Evolutionary conservation across 129 eudicot genomes (phyloP).

Genomic region (Tanacetum coccineum): DNA sequence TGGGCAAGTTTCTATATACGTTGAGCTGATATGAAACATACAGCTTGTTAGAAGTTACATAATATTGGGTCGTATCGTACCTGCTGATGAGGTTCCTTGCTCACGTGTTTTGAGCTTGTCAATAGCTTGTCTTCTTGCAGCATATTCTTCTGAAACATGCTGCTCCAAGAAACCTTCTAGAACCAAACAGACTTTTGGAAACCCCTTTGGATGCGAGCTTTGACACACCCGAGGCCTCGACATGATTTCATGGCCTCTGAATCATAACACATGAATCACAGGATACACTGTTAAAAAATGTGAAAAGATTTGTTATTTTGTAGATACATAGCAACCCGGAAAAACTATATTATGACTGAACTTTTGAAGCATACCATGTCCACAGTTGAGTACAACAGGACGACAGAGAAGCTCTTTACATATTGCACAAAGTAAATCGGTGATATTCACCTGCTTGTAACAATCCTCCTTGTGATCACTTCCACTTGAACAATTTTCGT

Average conservation of each 20-base stretch:
- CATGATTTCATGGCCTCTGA: constrained; percentile 28
- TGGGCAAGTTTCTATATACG: too few species aligned
- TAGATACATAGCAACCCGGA: too few species aligned
- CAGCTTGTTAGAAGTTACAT: too few species aligned
- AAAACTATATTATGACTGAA: too few species aligned
- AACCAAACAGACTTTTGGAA: constrained; percentile 52
- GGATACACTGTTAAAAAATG: constrained; percentile 39
- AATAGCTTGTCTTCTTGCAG: constrained; percentile 31
- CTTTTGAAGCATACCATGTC: constrained; percentile 41
- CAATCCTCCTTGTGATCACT: too few species aligned
- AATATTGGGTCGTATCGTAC: constrained; percentile 22
- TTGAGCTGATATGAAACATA: too few species aligned
- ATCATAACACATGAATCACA: constrained; percentile 45
- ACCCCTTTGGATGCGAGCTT: constrained; percentile 51
- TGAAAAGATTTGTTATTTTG: constrained; percentile 6
- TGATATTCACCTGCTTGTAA: constrained; percentile 24
- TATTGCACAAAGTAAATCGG: constrained; percentile 40
- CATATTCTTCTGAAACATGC: constrained; percentile 48
- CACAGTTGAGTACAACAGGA: constrained; percentile 68
- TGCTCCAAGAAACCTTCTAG: constrained; percentile 51
- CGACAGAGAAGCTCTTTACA: constrained; percentile 53
- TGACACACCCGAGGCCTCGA: constrained; percentile 48
- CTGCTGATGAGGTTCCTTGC: constrained; percentile 26
- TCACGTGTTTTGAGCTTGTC: constrained; percentile 5
- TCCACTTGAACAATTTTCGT: constrained; percentile 10